Percentiles rank a stretch among this genome's conserved stretches.
These are phyloP conservation scores for Phytophthora multivora DNA, from an alignment of 352 stramenopile genomes.

Conservation along the genomic window DNA sequence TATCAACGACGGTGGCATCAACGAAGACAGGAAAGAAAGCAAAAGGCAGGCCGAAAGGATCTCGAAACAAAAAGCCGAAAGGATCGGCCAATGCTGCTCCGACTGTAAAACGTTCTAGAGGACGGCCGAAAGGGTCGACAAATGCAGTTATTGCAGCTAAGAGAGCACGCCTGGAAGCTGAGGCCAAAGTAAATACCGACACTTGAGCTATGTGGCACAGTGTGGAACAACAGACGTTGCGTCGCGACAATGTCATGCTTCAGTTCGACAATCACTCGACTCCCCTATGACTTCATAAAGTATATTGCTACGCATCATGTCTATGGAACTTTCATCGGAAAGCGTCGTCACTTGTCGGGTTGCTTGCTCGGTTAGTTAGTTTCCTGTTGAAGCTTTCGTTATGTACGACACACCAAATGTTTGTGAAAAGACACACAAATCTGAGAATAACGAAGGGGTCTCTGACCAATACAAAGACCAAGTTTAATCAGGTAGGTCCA, in stretches of 20 bases:
- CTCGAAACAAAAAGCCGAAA: slow-evolving; percentile 16
- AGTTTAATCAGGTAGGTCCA: slow-evolving; percentile 27
- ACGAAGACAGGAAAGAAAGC: slow-evolving; percentile 6
- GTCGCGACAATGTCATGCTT: slow-evolving; percentile 3
- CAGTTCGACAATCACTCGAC: slow-evolving; percentile 13
- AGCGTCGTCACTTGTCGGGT: background rate
- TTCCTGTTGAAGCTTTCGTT: background rate
- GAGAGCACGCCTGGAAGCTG: slow-evolving; percentile 11
- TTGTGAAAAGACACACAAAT: slow-evolving; percentile 28
- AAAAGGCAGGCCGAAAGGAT: slow-evolving; percentile 15
- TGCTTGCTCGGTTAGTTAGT: background rate
- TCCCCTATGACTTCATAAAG: background rate
- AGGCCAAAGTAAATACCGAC: slow-evolving; percentile 1
- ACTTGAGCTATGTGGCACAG: background rate
- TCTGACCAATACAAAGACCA: slow-evolving; percentile 33
- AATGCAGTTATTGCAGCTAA: slow-evolving; percentile 27
- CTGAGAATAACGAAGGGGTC: slow-evolving; percentile 15
- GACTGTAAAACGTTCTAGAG: slow-evolving; percentile 16
- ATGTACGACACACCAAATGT: slow-evolving; percentile 28
- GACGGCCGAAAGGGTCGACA: slow-evolving; percentile 29
- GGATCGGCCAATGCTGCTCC: background rate
- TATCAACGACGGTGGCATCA: background rate
- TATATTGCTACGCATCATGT: slow-evolving; percentile 12
- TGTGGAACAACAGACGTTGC: background rate
- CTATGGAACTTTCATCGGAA: background rate